Evolutionary conservation across 805 yeast genomes (phyloP).

Genomic region (Metschnikowia matae): DNA sequence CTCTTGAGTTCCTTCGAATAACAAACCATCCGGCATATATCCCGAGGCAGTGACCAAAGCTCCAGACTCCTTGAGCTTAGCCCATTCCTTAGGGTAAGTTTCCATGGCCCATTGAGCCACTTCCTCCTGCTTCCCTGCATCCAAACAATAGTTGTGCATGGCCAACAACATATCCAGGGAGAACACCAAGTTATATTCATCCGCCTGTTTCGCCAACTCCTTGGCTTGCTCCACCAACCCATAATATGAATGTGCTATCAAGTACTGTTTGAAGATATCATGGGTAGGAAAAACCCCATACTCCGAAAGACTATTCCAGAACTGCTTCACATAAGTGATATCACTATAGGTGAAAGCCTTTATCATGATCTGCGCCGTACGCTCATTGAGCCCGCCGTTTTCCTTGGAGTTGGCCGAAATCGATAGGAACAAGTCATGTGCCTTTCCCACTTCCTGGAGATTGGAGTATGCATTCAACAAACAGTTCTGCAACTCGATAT

Average conservation of each 20-base stretch:
- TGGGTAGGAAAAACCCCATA: conserved; percentile 51
- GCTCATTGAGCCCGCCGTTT: conserved; percentile 51
- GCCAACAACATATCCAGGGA: conserved; percentile 43
- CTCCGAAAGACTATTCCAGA: conserved; percentile 57
- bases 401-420: conserved; percentile 49
- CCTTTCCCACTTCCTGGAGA: conserved; percentile 51
- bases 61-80: conserved; percentile 20
- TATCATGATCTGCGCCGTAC: conserved; percentile 63
- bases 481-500: conserved; percentile 55
- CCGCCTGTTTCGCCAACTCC: conserved; percentile 43
- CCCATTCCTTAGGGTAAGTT: conserved; percentile 29
- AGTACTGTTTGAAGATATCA: conserved; percentile 52
- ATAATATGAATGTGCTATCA: conserved; percentile 68
- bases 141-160: conserved; percentile 43
- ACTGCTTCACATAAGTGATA: conserved; percentile 51
- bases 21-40: conserved; percentile 28
- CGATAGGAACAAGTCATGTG: conserved; percentile 57
- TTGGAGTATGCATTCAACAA: conserved; percentile 62
- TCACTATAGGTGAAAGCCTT: conserved; percentile 55
- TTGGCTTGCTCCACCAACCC: conserved; percentile 58
- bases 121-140: conserved; percentile 25
- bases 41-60: conserved; percentile 25
- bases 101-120: conserved; percentile 33
- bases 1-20: conserved; percentile 18
- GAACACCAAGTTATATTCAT: conserved; percentile 43